Evolutionary conservation across 306 rosid species (phyloP), one percentile per base, ranked within the genome.

Genomic region (Ormosia emarginata): DNA sequence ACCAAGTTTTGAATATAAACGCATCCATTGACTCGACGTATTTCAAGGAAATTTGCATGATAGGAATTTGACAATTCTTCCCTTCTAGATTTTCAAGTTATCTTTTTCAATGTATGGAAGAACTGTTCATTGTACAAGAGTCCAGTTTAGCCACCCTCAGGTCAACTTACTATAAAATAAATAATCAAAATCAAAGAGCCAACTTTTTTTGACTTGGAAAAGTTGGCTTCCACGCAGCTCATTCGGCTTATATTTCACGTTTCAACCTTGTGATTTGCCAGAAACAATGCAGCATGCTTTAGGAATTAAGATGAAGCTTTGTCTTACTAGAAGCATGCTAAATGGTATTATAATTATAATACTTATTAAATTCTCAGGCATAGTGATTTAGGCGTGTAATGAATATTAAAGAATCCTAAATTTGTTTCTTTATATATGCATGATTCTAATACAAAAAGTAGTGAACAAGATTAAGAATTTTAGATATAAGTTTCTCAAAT

Each of bases 171-270:
- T 15, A 67, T 57, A 18, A 47, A 56, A 47, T 63, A 3, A 9
- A 29, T 18, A 49, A 74, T 52, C 36, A 67, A 67, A 67, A 12
- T 53, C 61, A 62, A 62, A 30, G 15, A 15, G 14, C 50, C 52
- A 73, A 24, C 72, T 61, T 67, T 62, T 66, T 7, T 67, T 74
- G 67, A 74, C 67, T 68, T 59, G 10, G 57, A 39, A 74, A 67
- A 66, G 3, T 3, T 71, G 3, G 58, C 47, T 49, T 79, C 58
- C 65, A 47, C 66, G 11, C 30, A 1, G 49, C 32, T 39, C 33
- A 67, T 56, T 62, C 30, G 11, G 64, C 69, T 53, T 62, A 13
- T 29, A 53, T 62, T 40, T 24, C 24, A 24, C 24, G 24, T 24
- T 24, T 53, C 75, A 39, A 33, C 24, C 57, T 6, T 14, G 86